Conservation (phyloP, 306 rosid genomes). For the Morella rubra region DNA sequence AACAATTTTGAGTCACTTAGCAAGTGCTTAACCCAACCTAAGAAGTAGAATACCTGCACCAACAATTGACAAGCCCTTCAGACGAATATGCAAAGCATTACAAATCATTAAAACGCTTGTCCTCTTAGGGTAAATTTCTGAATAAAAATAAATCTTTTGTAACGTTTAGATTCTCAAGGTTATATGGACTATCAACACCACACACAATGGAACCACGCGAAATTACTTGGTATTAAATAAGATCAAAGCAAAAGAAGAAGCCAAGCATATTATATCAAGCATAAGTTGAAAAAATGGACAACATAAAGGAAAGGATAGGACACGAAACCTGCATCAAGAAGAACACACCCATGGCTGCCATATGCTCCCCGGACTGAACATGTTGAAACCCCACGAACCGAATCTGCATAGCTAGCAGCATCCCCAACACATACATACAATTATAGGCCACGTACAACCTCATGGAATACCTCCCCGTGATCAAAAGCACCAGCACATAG, state of each 20-base stretch:
- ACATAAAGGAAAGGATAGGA: constrained; percentile 7
- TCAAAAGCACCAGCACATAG: constrained; percentile 79
- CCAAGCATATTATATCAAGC: too few species aligned
- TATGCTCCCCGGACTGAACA: constrained; percentile 98
- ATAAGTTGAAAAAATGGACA: not conserved
- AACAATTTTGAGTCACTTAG: constrained; percentile 74
- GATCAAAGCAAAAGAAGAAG: not conserved
- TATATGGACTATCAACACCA: not conserved
- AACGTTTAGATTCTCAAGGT: not conserved
- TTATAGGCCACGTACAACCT: constrained; percentile 90
- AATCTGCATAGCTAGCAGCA: constrained; percentile 98
- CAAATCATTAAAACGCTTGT: too few species aligned
- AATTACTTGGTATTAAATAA: not conserved
- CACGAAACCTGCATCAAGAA: constrained; percentile 84
- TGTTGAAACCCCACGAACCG: constrained; percentile 98
- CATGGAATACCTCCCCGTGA: constrained; percentile 88
- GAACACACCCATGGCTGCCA: constrained; percentile 99
- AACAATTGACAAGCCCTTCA: not conserved
- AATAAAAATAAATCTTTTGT: too few species aligned
- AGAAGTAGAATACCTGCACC: constrained; percentile 80
- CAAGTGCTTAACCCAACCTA: constrained; percentile 91
- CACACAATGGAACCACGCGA: not conserved
- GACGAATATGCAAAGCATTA: not conserved
- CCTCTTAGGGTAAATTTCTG: too few species aligned
- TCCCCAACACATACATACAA: constrained; percentile 86